Evolutionary conservation across 2,329 filamentous ascomycete species (phyloP).

Genomic region (Penicillium psychrosexuale): DNA sequence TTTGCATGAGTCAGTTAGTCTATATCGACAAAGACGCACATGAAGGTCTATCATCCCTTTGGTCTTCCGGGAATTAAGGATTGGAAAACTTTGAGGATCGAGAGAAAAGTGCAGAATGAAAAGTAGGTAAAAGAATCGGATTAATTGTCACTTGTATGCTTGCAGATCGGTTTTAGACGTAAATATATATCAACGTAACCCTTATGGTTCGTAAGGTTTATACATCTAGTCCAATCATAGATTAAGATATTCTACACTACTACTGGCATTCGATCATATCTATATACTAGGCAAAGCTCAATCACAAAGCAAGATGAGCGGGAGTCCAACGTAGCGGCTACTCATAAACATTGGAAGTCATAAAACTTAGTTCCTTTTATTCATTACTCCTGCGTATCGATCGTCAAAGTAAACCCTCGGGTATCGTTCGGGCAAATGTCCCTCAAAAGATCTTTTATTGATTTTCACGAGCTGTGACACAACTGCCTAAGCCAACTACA

Average conservation of each 20-base stretch:
- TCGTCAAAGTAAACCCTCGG: conserved; percentile 22
- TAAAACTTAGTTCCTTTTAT: neutral
- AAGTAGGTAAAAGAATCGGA: neutral
- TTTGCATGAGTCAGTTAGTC: too few relatives aligned
- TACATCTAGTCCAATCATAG: neutral
- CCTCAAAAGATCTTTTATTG: conserved; percentile 5
- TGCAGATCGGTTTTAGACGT: too few relatives aligned
- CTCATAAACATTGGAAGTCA: neutral
- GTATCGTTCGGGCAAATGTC: conserved; percentile 21
- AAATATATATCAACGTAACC: neutral
- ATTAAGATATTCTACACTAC: neutral
- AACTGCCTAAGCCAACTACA: neutral
- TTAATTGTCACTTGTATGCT: too few relatives aligned
- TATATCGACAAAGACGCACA: neutral
- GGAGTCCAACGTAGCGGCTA: neutral
- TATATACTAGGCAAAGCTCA: neutral
- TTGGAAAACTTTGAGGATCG: too few relatives aligned
- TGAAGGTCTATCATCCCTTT: neutral
- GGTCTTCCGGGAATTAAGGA: neutral
- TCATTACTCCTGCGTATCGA: conserved; percentile 15
- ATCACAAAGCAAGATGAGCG: neutral
- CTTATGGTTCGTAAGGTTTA: neutral
- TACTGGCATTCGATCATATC: neutral
- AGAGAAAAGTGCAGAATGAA: neutral
- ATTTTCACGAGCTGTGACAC: neutral